Percentiles rank a stretch among this genome's conserved stretches.
Evolutionary conservation across 331 rosid genomes (phyloP).

Genomic region (Rosa hybrid): DNA sequence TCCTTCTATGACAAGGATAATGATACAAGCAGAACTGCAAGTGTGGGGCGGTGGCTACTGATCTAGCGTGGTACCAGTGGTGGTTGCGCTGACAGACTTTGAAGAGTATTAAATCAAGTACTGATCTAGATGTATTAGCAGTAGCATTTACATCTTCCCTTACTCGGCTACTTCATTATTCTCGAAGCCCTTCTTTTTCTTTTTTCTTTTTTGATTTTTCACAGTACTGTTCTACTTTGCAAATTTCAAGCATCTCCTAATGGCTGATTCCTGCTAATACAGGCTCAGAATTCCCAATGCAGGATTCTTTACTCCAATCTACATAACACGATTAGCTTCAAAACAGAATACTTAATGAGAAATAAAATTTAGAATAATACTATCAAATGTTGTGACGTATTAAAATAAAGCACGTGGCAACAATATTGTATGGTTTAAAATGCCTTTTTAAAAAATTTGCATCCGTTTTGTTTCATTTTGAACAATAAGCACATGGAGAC

Average conservation of each 20-base stretch:
- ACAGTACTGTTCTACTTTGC: neutral
- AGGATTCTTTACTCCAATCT: neutral
- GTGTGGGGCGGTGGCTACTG: neutral
- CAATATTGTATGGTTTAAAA: no score
- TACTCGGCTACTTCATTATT: neutral
- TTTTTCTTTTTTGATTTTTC: neutral
- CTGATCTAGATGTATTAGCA: neutral
- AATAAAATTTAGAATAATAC: no score
- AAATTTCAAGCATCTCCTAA: neutral
- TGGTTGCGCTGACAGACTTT: neutral
- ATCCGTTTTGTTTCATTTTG: no score
- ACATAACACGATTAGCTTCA: neutral
- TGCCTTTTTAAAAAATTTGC: no score
- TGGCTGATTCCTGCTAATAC: neutral
- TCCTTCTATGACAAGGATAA: neutral
- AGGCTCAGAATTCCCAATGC: neutral
- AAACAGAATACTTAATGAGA: neutral
- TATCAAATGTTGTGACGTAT: no score
- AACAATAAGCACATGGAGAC: no score
- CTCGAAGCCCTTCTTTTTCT: no score
- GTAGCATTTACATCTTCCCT: neutral
- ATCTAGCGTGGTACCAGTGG: neutral
- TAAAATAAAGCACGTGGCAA: neutral
- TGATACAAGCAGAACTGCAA: neutral
- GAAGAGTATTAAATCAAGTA: neutral